Evolutionary conservation across 2,329 filamentous ascomycete genomes (phyloP).

Genomic region (Clarireedia paspali): DNA sequence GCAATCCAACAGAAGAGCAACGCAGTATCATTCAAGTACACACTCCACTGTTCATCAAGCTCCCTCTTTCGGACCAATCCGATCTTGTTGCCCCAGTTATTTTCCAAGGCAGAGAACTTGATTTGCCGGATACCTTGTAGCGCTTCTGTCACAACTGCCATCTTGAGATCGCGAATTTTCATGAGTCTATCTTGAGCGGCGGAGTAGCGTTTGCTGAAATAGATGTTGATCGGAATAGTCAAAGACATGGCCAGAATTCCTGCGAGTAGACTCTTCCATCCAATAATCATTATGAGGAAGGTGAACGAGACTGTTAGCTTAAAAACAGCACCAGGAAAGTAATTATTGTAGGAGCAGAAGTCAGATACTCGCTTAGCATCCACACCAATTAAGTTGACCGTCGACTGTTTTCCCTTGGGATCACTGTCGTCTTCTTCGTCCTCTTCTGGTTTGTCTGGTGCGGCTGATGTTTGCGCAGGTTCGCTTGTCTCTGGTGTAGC

Average conservation of each 20-base stretch:
- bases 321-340: conserved; percentile 53
- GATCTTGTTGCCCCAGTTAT: conserved; percentile 68
- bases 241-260: conserved; percentile 58
- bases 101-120: conserved; percentile 73
- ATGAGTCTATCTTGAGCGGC: conserved; percentile 61
- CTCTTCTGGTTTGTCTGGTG: conserved; percentile 26
- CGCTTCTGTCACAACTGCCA: conserved; percentile 68
- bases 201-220: conserved; percentile 56
- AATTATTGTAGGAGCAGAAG: conserved; percentile 58
- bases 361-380: conserved; percentile 63
- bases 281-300: conserved; percentile 63
- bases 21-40: conserved; percentile 40
- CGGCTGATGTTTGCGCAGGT: conserved; percentile 19
- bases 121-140: conserved; percentile 76
- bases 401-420: conserved; percentile 58
- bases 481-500: conserved; percentile 18
- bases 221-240: conserved; percentile 61
- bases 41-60: conserved; percentile 56
- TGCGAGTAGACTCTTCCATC: conserved; percentile 59
- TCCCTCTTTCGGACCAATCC: conserved; percentile 57
- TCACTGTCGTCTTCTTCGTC: conserved; percentile 38
- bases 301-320: conserved; percentile 58
- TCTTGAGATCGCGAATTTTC: conserved; percentile 68
- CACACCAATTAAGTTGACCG: conserved; percentile 72
- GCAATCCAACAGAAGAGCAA: conserved; percentile 55